These are phyloP conservation scores for Triticum dicoccoides DNA, from an alignment of 176 grass and related monocot genomes.

Conservation along the genomic window DNA sequence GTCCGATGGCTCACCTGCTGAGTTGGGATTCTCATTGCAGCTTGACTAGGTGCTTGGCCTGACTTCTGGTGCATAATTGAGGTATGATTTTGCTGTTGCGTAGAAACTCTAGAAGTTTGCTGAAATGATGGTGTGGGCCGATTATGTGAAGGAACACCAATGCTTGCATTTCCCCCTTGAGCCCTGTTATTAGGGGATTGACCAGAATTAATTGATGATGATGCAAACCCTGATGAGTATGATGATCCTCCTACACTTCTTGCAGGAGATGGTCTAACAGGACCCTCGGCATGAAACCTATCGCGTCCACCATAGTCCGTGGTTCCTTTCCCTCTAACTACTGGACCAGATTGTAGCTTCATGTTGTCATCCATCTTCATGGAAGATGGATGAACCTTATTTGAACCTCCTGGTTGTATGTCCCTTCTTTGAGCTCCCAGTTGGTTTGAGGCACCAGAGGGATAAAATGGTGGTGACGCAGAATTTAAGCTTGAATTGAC, in stretches of 20 bases:
- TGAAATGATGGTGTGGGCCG: conserved; percentile 33
- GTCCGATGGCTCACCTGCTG: conserved; percentile 44
- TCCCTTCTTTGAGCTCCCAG: conserved; percentile 46
- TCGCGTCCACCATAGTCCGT: conserved; percentile 49
- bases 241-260: conserved; percentile 12
- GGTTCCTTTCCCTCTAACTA: conserved; percentile 40
- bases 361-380: conserved; percentile 42
- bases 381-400: conserved; percentile 52
- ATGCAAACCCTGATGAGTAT: conserved; percentile 43
- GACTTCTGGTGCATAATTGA: conserved; percentile 51
- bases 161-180: conserved; percentile 49
- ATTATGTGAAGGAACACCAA: conserved; percentile 40
- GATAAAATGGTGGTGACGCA: conserved; percentile 91
- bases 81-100: conserved; percentile 45
- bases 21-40: conserved; percentile 34
- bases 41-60: conserved; percentile 40
- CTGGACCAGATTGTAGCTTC: conserved; percentile 50
- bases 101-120: conserved; percentile 50
- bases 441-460: conserved; percentile 57
- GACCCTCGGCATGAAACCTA: conserved; percentile 47
- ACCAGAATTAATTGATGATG: conserved; percentile 30
- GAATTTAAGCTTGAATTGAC: conserved; percentile 87
- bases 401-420: conserved; percentile 46
- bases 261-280: conserved; percentile 36
- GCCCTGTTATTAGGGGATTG: conserved; percentile 41